Conservation (phyloP, 2,329 filamentous ascomycete genomes). For the Xylaria sp. region DNA sequence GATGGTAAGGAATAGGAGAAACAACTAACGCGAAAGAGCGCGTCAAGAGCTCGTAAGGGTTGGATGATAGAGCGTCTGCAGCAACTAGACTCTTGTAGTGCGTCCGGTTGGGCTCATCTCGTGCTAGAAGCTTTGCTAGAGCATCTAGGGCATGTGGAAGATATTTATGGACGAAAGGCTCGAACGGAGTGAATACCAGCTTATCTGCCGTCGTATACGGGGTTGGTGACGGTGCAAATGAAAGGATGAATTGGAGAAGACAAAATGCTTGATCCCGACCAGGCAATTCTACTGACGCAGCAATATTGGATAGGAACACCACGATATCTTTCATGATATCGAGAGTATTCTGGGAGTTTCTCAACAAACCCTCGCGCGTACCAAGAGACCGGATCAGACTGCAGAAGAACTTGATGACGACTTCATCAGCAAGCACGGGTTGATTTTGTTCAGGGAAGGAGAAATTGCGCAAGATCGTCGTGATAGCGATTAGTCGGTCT, state of each 20-base stretch:
- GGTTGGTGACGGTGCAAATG: slow-evolving; percentile 84
- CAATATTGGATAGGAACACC: slow-evolving; percentile 88
- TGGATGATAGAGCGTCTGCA: slow-evolving; percentile 70
- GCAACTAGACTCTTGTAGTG: slow-evolving; percentile 86
- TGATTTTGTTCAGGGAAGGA: slow-evolving; percentile 86
- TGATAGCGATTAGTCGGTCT: slow-evolving; percentile 88
- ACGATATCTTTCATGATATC: slow-evolving; percentile 98
- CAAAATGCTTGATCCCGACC: slow-evolving; percentile 88
- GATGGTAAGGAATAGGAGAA: slow-evolving; percentile 80
- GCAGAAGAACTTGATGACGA: slow-evolving; percentile 84
- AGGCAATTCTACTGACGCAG: slow-evolving; percentile 81
- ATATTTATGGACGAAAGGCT: slow-evolving; percentile 84
- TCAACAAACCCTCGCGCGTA: slow-evolving; percentile 86
- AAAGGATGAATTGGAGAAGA: slow-evolving; percentile 86
- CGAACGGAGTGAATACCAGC: slow-evolving; percentile 82
- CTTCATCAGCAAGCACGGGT: slow-evolving; percentile 74
- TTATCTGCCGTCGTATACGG: slow-evolving; percentile 67
- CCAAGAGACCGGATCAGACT: slow-evolving; percentile 86
- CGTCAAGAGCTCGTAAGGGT: slow-evolving; percentile 83
- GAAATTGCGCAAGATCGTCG: slow-evolving; percentile 90
- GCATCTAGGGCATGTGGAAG: slow-evolving; percentile 90
- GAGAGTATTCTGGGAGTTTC: slow-evolving; percentile 83
- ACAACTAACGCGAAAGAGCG: slow-evolving; percentile 88
- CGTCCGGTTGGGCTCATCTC: slow-evolving; percentile 90
- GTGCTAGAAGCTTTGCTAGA: slow-evolving; percentile 88